phyloP scores from a whole-genome alignment of 208 protist species.

The Tritrichomonas musculus region DNA sequence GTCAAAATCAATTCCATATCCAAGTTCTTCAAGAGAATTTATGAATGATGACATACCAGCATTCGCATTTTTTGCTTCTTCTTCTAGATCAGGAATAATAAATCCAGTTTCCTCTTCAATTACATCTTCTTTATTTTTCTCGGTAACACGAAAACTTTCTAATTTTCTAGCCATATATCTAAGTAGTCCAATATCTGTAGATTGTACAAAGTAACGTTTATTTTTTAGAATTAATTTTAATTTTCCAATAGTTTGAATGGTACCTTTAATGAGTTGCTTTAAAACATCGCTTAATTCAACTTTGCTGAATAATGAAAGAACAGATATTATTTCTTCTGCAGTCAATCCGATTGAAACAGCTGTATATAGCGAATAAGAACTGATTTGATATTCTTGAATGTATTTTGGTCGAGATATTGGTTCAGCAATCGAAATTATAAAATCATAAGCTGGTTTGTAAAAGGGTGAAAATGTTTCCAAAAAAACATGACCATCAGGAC shows the following conservation, averaged over 20 bases:
- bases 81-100: no score
- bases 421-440: constrained; percentile 81
- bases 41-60: no score
- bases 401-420: constrained; percentile 73
- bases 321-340: constrained; percentile 69
- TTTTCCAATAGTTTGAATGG: constrained; percentile 61
- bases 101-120: no score
- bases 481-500: constrained; percentile 64
- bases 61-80: no score
- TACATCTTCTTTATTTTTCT: no score
- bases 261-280: constrained; percentile 49
- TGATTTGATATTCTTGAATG: constrained; percentile 93
- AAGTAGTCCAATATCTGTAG: constrained; percentile 40
- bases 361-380: constrained; percentile 84
- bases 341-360: constrained; percentile 81
- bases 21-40: no score
- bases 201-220: constrained; percentile 63
- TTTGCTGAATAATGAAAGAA: constrained; percentile 61
- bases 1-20: no score
- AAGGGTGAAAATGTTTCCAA: constrained; percentile 65
- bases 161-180: no score
- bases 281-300: constrained; percentile 48
- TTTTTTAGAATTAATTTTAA: constrained; percentile 57
- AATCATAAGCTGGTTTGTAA: constrained; percentile 67
- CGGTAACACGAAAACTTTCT: no score